Evolutionary conservation across 164 flowering plant species (phyloP), one percentile per base, ranked within the genome.

Genomic region (Nelumbo lutea): DNA sequence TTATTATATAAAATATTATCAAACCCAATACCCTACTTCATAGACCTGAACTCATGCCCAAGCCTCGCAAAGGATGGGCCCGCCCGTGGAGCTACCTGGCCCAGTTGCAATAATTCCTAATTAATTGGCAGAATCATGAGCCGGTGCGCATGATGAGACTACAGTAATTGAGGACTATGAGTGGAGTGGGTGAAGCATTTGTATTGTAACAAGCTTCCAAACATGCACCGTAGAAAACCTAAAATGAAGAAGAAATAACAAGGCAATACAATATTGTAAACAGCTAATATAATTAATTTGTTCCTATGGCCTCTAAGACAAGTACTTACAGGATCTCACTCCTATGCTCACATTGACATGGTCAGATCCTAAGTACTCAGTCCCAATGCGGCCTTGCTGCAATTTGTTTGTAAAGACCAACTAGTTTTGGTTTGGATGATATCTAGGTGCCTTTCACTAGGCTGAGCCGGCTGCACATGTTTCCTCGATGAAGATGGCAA

Each of bases 291-390:
- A 1, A 64, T 41, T 41, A 41, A 9, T 9, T 9, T 41, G 44
- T 27, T n/a, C 14, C 14, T 39, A 59, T 43, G 68, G 73, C 73
- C 73, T 70, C 63, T 73, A 73, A 73, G 75, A 69, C 79, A 73
- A 79, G 82, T 79, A 79, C 82, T 79, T 65, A 44, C 9, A 70
- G 70, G 79, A 79, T 79, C 82, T 79, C 82, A 79, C 82, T 79
- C 82, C 75, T 70, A 76, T 73, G 82, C 71, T 76, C 50, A 62
- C 73, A 60, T 68, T 43, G 70, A 69, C 79, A 79, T 79, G 82
- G 82, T 79, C 82, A 79, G 82, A 76, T 76, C 82, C 73, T 62
- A 76, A 79, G 82, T 79, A 79, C 82, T 79, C 79, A 70, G 71
- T 75, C 82, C 71, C 71, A 59, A 10, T 57, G 62, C 42, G 77